These are phyloP conservation scores for Xerocomus brunneocitrinus DNA, from an alignment of 768 basidiomycete species.

Conservation along the genomic window DNA sequence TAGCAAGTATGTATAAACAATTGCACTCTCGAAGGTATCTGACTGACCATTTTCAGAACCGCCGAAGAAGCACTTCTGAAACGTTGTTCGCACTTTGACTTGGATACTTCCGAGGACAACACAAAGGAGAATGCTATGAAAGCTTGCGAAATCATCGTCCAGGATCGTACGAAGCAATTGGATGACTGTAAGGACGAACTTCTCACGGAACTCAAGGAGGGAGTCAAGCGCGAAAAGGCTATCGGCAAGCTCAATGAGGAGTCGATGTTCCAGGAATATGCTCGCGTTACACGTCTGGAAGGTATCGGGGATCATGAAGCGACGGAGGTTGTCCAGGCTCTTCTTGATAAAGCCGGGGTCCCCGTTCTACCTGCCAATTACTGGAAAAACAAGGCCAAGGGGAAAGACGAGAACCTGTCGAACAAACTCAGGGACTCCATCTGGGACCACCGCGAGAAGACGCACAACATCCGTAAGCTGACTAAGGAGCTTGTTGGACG, in stretches of 20 bases:
- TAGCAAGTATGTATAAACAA: constrained; percentile 53
- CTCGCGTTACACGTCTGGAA: constrained; percentile 61
- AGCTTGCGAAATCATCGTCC: constrained; percentile 88
- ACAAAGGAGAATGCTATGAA: constrained; percentile 74
- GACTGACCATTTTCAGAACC: constrained; percentile 43
- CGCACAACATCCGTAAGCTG: constrained; percentile 78
- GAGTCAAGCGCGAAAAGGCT: constrained; percentile 63
- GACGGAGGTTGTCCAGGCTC: constrained; percentile 49
- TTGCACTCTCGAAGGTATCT: neutral
- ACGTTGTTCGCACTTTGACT: constrained; percentile 91
- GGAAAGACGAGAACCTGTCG: constrained; percentile 52
- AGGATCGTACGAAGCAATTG: constrained; percentile 74
- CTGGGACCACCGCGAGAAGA: constrained; percentile 84
- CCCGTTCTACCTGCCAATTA: constrained; percentile 28
- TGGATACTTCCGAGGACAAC: constrained; percentile 53
- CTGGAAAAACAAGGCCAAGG: constrained; percentile 42
- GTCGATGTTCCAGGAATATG: constrained; percentile 76
- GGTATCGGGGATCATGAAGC: constrained; percentile 75
- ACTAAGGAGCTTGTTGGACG: constrained; percentile 88
- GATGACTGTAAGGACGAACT: constrained; percentile 77
- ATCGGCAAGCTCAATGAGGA: constrained; percentile 61
- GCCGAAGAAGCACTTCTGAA: constrained; percentile 93
- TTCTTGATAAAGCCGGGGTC: constrained; percentile 61
- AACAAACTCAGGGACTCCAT: constrained; percentile 56
- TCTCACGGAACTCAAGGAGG: constrained; percentile 56